A percentile compares a stretch with the other conserved stretches of the same genome.
Conservation (phyloP, 306 rosid genomes). For the Prunus armeniaca region DNA sequence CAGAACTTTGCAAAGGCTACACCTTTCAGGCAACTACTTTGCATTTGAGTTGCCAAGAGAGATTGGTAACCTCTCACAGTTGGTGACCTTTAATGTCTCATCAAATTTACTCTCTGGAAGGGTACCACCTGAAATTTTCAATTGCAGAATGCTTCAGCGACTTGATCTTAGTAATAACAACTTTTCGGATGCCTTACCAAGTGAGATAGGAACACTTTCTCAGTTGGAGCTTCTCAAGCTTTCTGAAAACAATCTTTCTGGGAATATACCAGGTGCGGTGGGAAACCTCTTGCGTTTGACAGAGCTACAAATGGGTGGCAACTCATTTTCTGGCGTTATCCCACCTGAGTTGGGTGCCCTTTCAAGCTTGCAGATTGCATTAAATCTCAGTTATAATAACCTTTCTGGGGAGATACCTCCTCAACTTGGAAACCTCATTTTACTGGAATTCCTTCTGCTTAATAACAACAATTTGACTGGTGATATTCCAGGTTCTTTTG, state of each 20-base stretch:
- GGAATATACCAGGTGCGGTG: constrained; percentile 51
- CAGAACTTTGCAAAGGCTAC: constrained; percentile 68
- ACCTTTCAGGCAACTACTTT: constrained; percentile 62
- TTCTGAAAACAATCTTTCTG: constrained; percentile 60
- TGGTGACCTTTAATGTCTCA: constrained; percentile 80
- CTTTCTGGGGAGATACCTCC: constrained; percentile 69
- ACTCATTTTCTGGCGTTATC: constrained; percentile 59
- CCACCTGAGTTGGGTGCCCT: constrained; percentile 66
- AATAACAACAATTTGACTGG: constrained; percentile 73
- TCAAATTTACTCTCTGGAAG: constrained; percentile 63
- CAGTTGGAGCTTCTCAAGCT: constrained; percentile 80
- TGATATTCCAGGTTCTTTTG: constrained; percentile 58
- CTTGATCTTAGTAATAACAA: constrained; percentile 71
- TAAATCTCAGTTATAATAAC: constrained; percentile 77
- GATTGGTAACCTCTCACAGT: constrained; percentile 63
- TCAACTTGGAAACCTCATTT: constrained; percentile 52
- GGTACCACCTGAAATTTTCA: constrained; percentile 56
- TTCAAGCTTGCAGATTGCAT: constrained; percentile 72
- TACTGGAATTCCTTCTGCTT: constrained; percentile 65
- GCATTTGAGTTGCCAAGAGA: constrained; percentile 68
- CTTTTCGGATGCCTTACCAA: constrained; percentile 54
- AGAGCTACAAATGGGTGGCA: constrained; percentile 75
- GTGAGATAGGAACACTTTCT: constrained; percentile 60
- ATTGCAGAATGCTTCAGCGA: constrained; percentile 66
- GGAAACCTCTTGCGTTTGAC: constrained; percentile 72